Conservation (phyloP, 495 filamentous ascomycete genomes). For the Tuber borchii region DNA sequence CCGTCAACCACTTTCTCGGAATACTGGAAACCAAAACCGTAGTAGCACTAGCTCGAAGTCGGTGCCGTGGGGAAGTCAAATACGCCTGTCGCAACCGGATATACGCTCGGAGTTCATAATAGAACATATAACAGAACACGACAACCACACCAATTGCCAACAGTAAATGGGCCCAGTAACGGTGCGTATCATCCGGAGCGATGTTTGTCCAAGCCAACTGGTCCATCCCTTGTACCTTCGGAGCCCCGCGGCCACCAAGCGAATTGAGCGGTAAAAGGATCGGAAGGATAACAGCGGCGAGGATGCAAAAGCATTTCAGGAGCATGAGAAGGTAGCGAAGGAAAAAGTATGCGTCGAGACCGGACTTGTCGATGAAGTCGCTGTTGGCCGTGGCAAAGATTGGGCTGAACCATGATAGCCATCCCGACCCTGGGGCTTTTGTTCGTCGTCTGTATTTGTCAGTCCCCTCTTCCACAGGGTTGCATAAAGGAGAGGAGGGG, state of each 20-base stretch:
- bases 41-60: constrained; percentile 88
- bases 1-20: constrained; percentile 76
- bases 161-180: constrained; percentile 84
- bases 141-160: constrained; percentile 73
- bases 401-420: constrained; percentile 40
- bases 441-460: constrained; percentile 34
- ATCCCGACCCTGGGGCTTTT: constrained; percentile 29
- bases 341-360: constrained; percentile 97
- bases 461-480: neutral
- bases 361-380: constrained; percentile 89
- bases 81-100: constrained; percentile 91
- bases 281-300: constrained; percentile 72
- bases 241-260: constrained; percentile 59
- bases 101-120: constrained; percentile 79
- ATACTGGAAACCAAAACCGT: constrained; percentile 90
- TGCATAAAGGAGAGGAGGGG: constrained; percentile 41
- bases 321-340: constrained; percentile 90
- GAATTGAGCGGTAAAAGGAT: constrained; percentile 81
- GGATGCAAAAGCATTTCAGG: constrained; percentile 80
- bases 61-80: constrained; percentile 90
- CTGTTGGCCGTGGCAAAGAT: constrained; percentile 60
- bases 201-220: constrained; percentile 87
- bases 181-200: constrained; percentile 56
- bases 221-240: constrained; percentile 64
- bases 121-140: constrained; percentile 84